Conservation (phyloP, 441 rosid genomes). For the Cnidoscolus chayamansa region DNA sequence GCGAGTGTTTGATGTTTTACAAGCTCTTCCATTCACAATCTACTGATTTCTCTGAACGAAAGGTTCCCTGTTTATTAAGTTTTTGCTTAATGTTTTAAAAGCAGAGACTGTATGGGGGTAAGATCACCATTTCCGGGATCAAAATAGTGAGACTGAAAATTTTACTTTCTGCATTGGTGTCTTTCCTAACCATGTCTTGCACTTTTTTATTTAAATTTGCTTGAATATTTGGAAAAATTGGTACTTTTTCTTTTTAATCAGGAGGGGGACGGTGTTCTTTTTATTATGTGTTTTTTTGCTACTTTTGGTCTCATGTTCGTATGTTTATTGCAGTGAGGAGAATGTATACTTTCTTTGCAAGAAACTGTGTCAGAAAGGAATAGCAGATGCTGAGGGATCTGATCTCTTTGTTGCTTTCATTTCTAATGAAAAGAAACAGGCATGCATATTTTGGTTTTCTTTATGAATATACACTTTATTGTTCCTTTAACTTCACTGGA, state of each 20-base stretch:
- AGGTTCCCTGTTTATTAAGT: neutral
- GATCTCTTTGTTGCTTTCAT: conserved; percentile 73
- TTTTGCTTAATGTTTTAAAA: neutral
- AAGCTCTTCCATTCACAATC: neutral
- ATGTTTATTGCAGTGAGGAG: conserved; percentile 57
- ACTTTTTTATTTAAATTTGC: neutral
- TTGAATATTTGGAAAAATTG: neutral
- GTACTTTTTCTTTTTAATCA: neutral
- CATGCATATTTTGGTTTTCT: conserved; percentile 25
- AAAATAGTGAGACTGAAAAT: neutral
- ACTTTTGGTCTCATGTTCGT: neutral
- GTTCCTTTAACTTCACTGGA: neutral
- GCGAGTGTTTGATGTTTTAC: neutral
- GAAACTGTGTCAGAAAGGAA: conserved; percentile 47
- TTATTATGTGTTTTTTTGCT: neutral
- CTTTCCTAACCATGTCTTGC: neutral
- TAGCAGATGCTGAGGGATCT: conserved; percentile 51
- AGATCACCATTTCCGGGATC: too few species aligned
- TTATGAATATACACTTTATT: neutral
- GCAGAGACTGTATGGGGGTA: too few species aligned
- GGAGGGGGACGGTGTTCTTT: neutral
- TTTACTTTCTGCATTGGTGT: neutral
- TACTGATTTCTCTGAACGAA: neutral
- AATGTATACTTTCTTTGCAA: conserved; percentile 76
- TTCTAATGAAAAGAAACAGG: conserved; percentile 85